phyloP scores from a whole-genome alignment of 1,284 basidiomycete genomes.

The Ganoderma boninense region DNA sequence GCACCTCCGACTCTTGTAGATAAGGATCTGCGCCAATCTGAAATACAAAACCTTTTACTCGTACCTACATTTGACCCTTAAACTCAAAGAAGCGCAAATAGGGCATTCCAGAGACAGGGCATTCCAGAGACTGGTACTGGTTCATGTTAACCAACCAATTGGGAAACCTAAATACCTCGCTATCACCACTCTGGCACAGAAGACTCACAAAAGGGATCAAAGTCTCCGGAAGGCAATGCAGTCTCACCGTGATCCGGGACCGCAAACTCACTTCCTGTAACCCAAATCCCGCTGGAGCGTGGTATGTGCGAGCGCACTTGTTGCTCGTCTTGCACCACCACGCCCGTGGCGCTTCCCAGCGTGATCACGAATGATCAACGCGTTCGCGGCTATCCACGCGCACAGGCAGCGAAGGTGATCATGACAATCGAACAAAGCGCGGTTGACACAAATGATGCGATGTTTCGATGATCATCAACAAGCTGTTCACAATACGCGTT shows the following conservation, averaged over 20 bases:
- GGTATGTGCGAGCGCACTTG: neutral
- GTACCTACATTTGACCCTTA: neutral
- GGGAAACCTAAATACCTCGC: too few relatives aligned
- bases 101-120: neutral
- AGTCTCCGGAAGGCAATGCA: neutral
- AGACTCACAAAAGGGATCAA: neutral
- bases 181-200: neutral
- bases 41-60: neutral
- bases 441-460: slow-evolving; percentile 6
- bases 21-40: neutral
- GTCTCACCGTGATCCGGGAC: neutral
- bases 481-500: neutral
- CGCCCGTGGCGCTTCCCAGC: neutral
- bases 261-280: neutral
- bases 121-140: neutral
- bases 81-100: neutral
- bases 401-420: neutral
- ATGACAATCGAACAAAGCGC: neutral
- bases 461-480: slow-evolving; percentile 3
- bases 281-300: neutral
- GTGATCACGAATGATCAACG: neutral
- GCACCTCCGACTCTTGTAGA: neutral
- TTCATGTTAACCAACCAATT: neutral
- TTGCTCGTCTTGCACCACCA: neutral
- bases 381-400: neutral